phyloP scores from a whole-genome alignment of 257 asterid genomes.

The Leptodermis oblonga region DNA sequence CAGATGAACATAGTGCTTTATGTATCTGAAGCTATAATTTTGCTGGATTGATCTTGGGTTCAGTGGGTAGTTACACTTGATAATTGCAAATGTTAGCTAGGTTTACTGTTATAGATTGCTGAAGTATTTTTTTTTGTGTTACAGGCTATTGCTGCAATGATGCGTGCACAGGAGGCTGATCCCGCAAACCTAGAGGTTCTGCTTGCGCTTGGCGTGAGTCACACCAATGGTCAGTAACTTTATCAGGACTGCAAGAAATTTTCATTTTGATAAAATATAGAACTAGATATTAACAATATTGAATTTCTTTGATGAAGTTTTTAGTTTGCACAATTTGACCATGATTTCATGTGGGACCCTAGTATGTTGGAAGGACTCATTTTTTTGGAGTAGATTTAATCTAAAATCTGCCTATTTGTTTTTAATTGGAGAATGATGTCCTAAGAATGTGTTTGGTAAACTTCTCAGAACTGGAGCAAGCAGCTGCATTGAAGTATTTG shows the following conservation, averaged over 20 bases:
- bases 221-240: conserved; percentile 84
- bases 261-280: not conserved
- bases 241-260: conserved; percentile 1
- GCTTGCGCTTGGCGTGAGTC: conserved; percentile 98
- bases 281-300: not conserved
- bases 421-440: not conserved
- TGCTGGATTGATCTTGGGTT: not conserved
- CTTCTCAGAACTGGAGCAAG: conserved; percentile 89
- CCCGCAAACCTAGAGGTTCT: conserved; percentile 95
- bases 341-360: not conserved
- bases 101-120: not conserved
- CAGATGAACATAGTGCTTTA: not conserved
- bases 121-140: conserved; percentile 10
- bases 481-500: conserved; percentile 85
- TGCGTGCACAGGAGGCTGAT: conserved; percentile 96
- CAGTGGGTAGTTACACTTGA: not conserved
- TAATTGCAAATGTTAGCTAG: not conserved
- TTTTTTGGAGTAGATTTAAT: not conserved
- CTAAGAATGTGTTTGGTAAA: conserved; percentile 10
- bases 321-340: not conserved
- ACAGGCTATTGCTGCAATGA: conserved; percentile 99
- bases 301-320: not conserved
- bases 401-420: not conserved
- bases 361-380: not conserved
- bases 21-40: not conserved